Evolutionary conservation across 306 rosid species (phyloP).

Genomic region (Vachellia collinsii): DNA sequence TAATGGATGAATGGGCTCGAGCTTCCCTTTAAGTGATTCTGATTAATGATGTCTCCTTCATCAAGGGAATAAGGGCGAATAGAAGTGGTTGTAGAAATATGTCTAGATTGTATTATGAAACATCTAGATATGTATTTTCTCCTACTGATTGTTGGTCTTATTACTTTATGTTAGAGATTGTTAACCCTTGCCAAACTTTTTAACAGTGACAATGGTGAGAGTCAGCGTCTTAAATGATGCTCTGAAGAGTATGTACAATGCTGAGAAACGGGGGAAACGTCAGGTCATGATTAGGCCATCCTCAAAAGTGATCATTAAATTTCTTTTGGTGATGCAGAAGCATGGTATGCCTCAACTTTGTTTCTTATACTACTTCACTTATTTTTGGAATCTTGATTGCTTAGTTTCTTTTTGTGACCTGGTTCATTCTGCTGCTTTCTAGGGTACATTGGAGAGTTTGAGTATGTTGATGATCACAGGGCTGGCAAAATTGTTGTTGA

Average conservation of each 20-base stretch:
- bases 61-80: neutral
- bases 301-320: slow-evolving; percentile 52
- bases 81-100: neutral
- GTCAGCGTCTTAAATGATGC: slow-evolving; percentile 55
- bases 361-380: neutral
- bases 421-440: neutral
- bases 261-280: slow-evolving; percentile 58
- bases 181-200: neutral
- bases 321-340: slow-evolving; percentile 53
- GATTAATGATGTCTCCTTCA: neutral
- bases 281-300: slow-evolving; percentile 60
- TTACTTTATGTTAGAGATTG: neutral
- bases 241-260: slow-evolving; percentile 61
- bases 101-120: neutral
- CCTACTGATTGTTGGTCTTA: too few species aligned
- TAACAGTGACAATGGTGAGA: slow-evolving; percentile 46
- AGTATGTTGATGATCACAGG: slow-evolving; percentile 57
- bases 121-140: neutral
- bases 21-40: neutral
- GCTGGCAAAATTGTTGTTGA: slow-evolving; percentile 58
- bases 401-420: neutral
- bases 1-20: neutral
- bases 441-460: slow-evolving; percentile 58
- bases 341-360: slow-evolving; percentile 36
- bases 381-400: neutral